Percentiles rank a stretch among this genome's conserved stretches.
These are phyloP conservation scores for Ormosia semicastrata DNA, from an alignment of 306 rosid species.

Conservation along the genomic window DNA sequence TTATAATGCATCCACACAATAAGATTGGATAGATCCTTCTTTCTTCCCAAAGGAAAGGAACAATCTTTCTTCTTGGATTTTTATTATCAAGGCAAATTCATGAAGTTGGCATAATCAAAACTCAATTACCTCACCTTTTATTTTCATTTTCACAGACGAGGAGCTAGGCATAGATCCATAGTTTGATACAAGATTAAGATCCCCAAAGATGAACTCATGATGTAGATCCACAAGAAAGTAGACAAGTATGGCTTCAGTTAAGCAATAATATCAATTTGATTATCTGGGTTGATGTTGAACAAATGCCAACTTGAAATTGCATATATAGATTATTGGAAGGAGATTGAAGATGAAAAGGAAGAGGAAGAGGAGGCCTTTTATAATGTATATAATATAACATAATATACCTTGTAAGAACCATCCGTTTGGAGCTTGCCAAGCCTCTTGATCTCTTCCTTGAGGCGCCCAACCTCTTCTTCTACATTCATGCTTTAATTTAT, in stretches of 20 bases:
- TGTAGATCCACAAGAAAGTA: slow-evolving; percentile 34
- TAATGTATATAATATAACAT: no score
- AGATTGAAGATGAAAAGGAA: not conserved
- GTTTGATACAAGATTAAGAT: slow-evolving; percentile 4
- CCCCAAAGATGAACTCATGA: not conserved
- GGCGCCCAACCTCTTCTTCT: slow-evolving; percentile 84
- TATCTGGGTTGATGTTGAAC: slow-evolving; percentile 12
- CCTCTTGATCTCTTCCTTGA: slow-evolving; percentile 75
- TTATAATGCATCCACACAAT: not conserved
- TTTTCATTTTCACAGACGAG: not conserved
- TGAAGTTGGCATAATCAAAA: not conserved
- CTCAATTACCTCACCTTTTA: not conserved
- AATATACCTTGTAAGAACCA: slow-evolving; percentile 82
- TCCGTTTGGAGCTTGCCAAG: slow-evolving; percentile 71
- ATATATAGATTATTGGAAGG: not conserved
- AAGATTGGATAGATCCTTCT: not conserved
- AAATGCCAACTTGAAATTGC: not conserved
- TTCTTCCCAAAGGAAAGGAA: not conserved
- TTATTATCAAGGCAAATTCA: not conserved
- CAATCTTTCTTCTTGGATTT: not conserved
- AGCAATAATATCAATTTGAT: not conserved
- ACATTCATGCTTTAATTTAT: slow-evolving; percentile 57
- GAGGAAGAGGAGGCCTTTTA: not conserved
- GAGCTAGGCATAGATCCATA: slow-evolving; percentile 10
- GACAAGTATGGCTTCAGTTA: not conserved